Percentiles rank a stretch among this genome's conserved stretches.
These are phyloP conservation scores for Yarrowia porcina DNA, from an alignment of 805 yeast genomes.

Conservation along the genomic window DNA sequence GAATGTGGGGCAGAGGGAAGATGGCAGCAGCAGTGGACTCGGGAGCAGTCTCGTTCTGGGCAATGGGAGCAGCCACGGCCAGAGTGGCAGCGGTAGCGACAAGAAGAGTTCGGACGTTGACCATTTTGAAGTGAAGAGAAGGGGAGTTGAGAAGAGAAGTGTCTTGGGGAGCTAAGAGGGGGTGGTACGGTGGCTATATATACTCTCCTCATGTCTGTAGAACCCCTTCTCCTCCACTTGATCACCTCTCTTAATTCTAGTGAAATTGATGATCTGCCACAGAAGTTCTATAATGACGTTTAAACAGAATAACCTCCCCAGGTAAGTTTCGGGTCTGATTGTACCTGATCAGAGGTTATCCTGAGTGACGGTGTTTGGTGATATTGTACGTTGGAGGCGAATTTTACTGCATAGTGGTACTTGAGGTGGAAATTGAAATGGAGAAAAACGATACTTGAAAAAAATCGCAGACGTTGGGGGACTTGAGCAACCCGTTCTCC, in stretches of 20 bases:
- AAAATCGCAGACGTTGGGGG: too few relatives aligned
- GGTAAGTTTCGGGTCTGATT: not conserved
- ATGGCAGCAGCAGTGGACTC: not conserved
- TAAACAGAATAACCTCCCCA: not conserved
- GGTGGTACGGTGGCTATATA: not conserved
- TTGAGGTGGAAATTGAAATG: too few relatives aligned
- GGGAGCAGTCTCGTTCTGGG: not conserved
- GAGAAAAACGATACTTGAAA: too few relatives aligned
- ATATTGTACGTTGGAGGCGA: too few relatives aligned
- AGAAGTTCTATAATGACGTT: too few relatives aligned
- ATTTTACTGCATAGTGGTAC: too few relatives aligned
- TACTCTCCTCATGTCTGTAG: not conserved
- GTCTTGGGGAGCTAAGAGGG: not conserved
- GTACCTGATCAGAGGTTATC: not conserved
- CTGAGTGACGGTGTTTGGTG: too few relatives aligned
- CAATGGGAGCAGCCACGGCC: slow-evolving; percentile 1
- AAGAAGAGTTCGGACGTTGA: not conserved
- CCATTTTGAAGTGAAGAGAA: not conserved
- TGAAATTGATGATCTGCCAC: not conserved
- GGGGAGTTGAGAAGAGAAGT: not conserved
- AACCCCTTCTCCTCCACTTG: not conserved
- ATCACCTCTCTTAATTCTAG: too few relatives aligned
- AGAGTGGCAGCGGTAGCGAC: not conserved
- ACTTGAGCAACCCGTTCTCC: too few relatives aligned
- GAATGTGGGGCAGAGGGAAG: slow-evolving; percentile 14